A percentile compares a stretch with the other conserved stretches of the same genome.
Evolutionary conservation across 768 basidiomycete genomes (phyloP).

Genomic region (Pleurotus ostreatus): DNA sequence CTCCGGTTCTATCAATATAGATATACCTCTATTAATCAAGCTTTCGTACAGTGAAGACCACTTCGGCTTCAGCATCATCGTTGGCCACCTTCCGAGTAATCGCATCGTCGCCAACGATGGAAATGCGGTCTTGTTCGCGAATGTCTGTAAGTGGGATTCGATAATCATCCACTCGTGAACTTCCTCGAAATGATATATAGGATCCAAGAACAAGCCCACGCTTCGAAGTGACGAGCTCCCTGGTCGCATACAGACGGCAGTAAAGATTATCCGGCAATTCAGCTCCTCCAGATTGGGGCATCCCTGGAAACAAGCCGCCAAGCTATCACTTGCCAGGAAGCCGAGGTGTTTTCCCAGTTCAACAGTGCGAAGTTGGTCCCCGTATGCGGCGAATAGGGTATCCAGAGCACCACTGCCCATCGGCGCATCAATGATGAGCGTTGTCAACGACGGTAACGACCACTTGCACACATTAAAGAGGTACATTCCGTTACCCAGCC

Average conservation of each 20-base stretch:
- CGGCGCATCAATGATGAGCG: slow-evolving; percentile 50
- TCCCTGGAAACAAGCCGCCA: slow-evolving; percentile 39
- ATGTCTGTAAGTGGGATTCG: slow-evolving; percentile 24
- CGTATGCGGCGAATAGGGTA: slow-evolving; percentile 46
- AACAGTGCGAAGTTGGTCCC: slow-evolving; percentile 44
- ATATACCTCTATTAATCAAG: slow-evolving; percentile 29
- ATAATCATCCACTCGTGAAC: slow-evolving; percentile 35
- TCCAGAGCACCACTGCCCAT: slow-evolving; percentile 32
- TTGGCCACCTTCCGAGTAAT: slow-evolving; percentile 53
- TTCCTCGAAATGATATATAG: slow-evolving; percentile 39
- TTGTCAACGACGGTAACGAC: slow-evolving; percentile 49
- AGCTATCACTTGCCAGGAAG: slow-evolving; percentile 47
- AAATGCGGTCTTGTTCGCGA: slow-evolving; percentile 22
- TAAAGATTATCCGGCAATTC: slow-evolving; percentile 56
- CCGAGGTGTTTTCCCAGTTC: slow-evolving; percentile 57
- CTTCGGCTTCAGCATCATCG: slow-evolving; percentile 30
- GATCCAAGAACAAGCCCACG: slow-evolving; percentile 43
- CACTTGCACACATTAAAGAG: slow-evolving; percentile 46
- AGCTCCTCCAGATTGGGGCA: slow-evolving; percentile 46
- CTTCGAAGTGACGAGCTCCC: slow-evolving; percentile 35
- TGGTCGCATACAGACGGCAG: slow-evolving; percentile 22
- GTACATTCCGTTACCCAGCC: slow-evolving; percentile 44
- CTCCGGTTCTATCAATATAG: slow-evolving; percentile 17
- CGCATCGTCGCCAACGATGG: slow-evolving; percentile 41
- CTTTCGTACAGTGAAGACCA: slow-evolving; percentile 27